Evolutionary conservation across 148 eudicot genomes (phyloP).

Genomic region (Persicaria tinctoria): DNA sequence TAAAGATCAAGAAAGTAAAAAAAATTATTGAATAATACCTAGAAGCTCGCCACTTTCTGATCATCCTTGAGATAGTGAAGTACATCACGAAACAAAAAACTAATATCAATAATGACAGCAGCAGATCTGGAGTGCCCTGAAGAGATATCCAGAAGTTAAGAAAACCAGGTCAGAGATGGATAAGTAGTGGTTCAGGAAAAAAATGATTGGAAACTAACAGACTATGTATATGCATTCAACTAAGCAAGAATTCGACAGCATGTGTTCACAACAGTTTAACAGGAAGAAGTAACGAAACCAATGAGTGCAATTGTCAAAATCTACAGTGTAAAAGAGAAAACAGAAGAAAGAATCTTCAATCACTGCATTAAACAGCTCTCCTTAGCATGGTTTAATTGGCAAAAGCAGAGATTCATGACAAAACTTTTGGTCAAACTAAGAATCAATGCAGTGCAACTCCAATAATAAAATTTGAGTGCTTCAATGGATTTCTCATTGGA

Average conservation of each 20-base stretch:
- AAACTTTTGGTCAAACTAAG: neutral
- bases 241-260: neutral
- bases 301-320: neutral
- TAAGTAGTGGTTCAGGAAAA: neutral
- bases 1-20: neutral
- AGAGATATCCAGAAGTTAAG: neutral
- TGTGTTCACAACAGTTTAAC: neutral
- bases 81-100: slow-evolving; percentile 32
- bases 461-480: neutral
- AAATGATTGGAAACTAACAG: neutral
- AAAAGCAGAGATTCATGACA: neutral
- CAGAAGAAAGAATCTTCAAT: too few species aligned
- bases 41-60: slow-evolving; percentile 17
- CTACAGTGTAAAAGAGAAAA: too few species aligned
- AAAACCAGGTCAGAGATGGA: slow-evolving; percentile 4
- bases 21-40: slow-evolving; percentile 27
- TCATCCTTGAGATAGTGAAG: slow-evolving; percentile 26
- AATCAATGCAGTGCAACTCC: neutral
- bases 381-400: neutral
- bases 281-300: neutral
- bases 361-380: too few species aligned
- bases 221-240: neutral
- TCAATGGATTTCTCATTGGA: neutral
- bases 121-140: slow-evolving; percentile 78
- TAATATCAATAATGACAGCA: slow-evolving; percentile 47